Evolutionary conservation across 495 filamentous ascomycete genomes (phyloP).

Genomic region (Gamarada debralockiae): DNA sequence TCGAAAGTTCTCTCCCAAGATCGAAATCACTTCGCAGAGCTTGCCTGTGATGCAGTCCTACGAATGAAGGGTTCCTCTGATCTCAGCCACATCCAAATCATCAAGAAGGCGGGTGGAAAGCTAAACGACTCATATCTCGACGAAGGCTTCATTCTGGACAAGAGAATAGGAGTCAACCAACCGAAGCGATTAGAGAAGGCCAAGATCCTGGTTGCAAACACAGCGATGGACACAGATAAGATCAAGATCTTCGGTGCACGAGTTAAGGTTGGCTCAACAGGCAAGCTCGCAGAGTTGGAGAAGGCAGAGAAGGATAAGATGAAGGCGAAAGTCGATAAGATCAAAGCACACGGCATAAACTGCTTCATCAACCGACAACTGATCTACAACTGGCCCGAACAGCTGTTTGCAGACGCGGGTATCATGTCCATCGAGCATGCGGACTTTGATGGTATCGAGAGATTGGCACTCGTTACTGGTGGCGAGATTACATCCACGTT

Average conservation of each 20-base stretch:
- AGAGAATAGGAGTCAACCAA: slow-evolving; percentile 98
- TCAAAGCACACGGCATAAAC: slow-evolving; percentile 98
- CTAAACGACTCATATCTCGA: slow-evolving; percentile 95
- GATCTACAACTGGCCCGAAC: slow-evolving; percentile 99
- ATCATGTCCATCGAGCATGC: slow-evolving; percentile 99
- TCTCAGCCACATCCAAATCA: slow-evolving; percentile 96
- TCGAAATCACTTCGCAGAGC: slow-evolving; percentile 81
- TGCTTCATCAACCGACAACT: slow-evolving; percentile 99
- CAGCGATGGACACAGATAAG: slow-evolving; percentile 99
- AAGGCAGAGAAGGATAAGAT: slow-evolving; percentile 99
- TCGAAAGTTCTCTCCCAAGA: slow-evolving; percentile 97
- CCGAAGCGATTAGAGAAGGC: slow-evolving; percentile 96
- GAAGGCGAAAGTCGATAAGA: slow-evolving; percentile 97
- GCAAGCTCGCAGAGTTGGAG: slow-evolving; percentile 94
- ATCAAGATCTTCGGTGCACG: slow-evolving; percentile 98
- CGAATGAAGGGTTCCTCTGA: slow-evolving; percentile 89
- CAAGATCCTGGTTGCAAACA: slow-evolving; percentile 96
- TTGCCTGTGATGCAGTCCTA: slow-evolving; percentile 91
- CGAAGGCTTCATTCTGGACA: slow-evolving; percentile 97
- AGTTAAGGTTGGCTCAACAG: slow-evolving; percentile 91
- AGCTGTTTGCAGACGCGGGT: slow-evolving; percentile 95
- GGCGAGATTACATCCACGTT: slow-evolving; percentile 98
- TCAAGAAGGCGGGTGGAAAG: slow-evolving; percentile 99
- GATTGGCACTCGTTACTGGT: slow-evolving; percentile 89
- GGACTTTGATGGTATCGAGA: slow-evolving; percentile 97